Base-by-base conservation (phyloP, 495 filamentous ascomycete species). In the Melanomma pulvis-pyrius region DNA sequence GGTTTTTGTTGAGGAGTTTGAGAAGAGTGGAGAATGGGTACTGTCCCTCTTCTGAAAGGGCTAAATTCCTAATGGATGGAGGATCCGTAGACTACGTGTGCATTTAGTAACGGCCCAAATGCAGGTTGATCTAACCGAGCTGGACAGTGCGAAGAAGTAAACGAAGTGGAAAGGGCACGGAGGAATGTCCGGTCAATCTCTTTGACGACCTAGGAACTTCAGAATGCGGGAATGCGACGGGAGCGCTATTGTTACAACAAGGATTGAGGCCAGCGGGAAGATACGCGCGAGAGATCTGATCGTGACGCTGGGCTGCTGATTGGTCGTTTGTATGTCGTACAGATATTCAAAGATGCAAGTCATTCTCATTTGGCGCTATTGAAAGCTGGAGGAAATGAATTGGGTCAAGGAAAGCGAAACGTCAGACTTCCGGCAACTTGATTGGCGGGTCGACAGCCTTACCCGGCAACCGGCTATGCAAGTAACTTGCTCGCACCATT, bases 391-490 rank as follows among this genome's bases (percentile, higher is more conserved):
- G 48, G 48, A 25, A 4, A 3, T 26, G 48, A 26, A 26, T 11
- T 24, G 4, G 48, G 48, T 4, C 1, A 25, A 19, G 19, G 48
- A 24, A 15, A 6, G 21, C 7, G 9, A 24, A 24, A 7, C 15
- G 48, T 26, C n/a, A 50, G 25, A 50, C 6, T 4, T 47, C 17
- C 17, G 44, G 17, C 34, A 24, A 21, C 34, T 22, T 44, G 12
- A 58, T 59, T 26, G 56, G 56, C 1, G 5, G 9, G 8, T 17
- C 22, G 56, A 30, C 39, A 59, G 56, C 56, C 56, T 48, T 59
- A 59, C 39, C 1, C 36, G 25, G 5, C 25, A 36, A n/a, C 39
- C 2, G 2, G 21, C 47, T 21, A 59, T 30, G 56, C 56, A 48
- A 12, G 48, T n/a, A 44, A 17, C 39, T 44, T 44, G 39, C 39